Evolutionary conservation across 345 rosid species (phyloP).

Genomic region (Laguncularia racemosa): DNA sequence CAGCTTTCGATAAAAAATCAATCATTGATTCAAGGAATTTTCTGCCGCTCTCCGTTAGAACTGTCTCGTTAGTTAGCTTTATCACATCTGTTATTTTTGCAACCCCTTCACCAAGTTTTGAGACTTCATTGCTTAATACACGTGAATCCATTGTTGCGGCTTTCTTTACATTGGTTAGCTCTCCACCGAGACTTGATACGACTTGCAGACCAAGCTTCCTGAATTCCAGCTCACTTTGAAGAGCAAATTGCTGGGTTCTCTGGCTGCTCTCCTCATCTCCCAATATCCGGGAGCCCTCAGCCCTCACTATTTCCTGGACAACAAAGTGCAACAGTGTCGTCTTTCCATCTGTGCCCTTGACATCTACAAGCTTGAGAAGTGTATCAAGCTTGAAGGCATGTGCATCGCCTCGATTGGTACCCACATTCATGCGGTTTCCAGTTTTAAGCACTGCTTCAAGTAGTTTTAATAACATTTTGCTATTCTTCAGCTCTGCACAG

Average conservation of each 20-base stretch:
- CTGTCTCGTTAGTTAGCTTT: constrained; percentile 27
- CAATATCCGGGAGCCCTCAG: constrained; percentile 65
- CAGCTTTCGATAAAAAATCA: constrained; percentile 54
- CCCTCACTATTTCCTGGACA: constrained; percentile 76
- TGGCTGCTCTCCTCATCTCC: constrained; percentile 18
- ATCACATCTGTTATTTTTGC: constrained; percentile 42
- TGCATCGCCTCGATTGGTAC: constrained; percentile 91
- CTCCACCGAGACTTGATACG: constrained; percentile 71
- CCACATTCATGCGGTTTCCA: constrained; percentile 89
- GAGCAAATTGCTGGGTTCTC: constrained; percentile 26
- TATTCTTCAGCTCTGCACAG: constrained; percentile 66
- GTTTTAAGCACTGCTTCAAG: constrained; percentile 91
- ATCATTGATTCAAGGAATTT: constrained; percentile 60
- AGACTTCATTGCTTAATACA: constrained; percentile 48
- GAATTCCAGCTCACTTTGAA: constrained; percentile 57
- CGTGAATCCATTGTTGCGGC: constrained; percentile 85
- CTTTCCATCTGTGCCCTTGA: constrained; percentile 85
- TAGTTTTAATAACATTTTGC: constrained; percentile 81
- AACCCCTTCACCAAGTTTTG: constrained; percentile 47
- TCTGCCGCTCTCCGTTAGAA: constrained; percentile 18
- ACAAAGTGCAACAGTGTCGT: constrained; percentile 89
- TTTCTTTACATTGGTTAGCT: constrained; percentile 75
- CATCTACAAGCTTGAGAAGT: constrained; percentile 73
- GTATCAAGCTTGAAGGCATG: constrained; percentile 97
- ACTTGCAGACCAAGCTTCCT: constrained; percentile 87